Evolutionary conservation across 2,329 filamentous ascomycete species (phyloP), one percentile per base, ranked within the genome.

Genomic region (Colletotrichum incanum): DNA sequence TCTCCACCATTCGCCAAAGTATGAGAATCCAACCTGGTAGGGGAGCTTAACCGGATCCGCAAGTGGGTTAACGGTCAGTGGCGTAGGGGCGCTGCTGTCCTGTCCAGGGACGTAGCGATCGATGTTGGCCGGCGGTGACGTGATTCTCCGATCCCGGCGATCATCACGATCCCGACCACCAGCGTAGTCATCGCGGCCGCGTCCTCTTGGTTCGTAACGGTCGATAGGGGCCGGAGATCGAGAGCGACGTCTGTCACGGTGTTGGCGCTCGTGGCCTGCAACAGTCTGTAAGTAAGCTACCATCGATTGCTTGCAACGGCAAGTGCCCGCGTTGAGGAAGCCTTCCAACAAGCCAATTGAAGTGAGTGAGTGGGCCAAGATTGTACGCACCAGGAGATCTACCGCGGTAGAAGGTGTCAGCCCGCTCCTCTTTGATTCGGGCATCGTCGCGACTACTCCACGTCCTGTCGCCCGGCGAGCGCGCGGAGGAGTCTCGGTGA

Each of bases 1-100:
- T 73, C 93, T 90, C 93, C 93, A 96, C 93, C 93, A 96, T 81
- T 96, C 93, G 23, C 93, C 92, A 77, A 94, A 96, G 81, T 93
- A 96, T 18, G 93, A 95, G 82, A 96, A 96, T 1, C 93, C 93
- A 67, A 95, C 93, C 79, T 96, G 93, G 74, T 93, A 95, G 3
- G 93, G 90, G 12, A 96, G 86, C 73, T 90, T 90, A 76, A 93
- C 86, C 1, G 93, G 93, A 74, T 96, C 93, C 16, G 89, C 86
- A 3, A 96, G 84, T 11, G 93, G 93, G 75, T 95, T 95, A 23
- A 86, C 82, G 1, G 86, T 78, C 28, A 84, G 47, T 18, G 88
- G 82, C 12, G 67, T 31, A 23, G 88, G 80, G 31, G 86, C 84
- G 43, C 79, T 78, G 69, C 78, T 82, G 65, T 93, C 90, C 75